Evolutionary conservation across 1,284 basidiomycete genomes (phyloP), one percentile per base, ranked within the genome.

Genomic region (Boletus sp.): DNA sequence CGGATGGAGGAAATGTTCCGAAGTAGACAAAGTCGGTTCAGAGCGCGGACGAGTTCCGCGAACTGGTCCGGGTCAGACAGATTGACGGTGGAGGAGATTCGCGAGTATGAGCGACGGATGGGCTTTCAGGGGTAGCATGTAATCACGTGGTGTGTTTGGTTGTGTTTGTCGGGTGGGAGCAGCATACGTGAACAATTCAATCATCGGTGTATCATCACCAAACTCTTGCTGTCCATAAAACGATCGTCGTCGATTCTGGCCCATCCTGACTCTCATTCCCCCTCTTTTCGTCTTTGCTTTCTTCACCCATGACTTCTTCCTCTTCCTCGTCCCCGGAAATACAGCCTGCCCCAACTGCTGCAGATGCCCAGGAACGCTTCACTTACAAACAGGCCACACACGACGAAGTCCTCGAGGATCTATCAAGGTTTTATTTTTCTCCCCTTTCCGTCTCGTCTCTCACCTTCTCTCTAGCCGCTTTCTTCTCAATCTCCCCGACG

Each of bases 401-500:
- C 53, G 84, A 84, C 41, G 85, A 89, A 65, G 87, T 93, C 43
- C 78, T 94, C 44, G 92, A 95, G 66, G 92, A 95, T 71, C 79
- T 95, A 25, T 90, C 89, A 56, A 93, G 89, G 84, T 88, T 51
- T 49, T 14, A 17, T 52, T 44, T 35, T 41, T 34, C 34, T 50
- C 16, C 32, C 34, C 36, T 44, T 48, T 34, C 46, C 42, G 42
- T 8, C 9, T 34, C 19, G 36, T 41, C 48, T 47, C 29, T 56
- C 34, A 56, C 45, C 34, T 44, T 42, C 38, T 5, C 38, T 27
- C 5, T 55, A 92, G 90, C 67, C 90, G 96, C 41, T 99, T 99
- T 69, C 91, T 99, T 59, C 79, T 98, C 58, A 99, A 99, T 69
- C 80, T 99, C 45, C 96, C 96, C 5, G 86, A 91, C 54, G 88